Evolutionary conservation across 2,329 filamentous ascomycete genomes (phyloP).

Genomic region (Venturia effusa): DNA sequence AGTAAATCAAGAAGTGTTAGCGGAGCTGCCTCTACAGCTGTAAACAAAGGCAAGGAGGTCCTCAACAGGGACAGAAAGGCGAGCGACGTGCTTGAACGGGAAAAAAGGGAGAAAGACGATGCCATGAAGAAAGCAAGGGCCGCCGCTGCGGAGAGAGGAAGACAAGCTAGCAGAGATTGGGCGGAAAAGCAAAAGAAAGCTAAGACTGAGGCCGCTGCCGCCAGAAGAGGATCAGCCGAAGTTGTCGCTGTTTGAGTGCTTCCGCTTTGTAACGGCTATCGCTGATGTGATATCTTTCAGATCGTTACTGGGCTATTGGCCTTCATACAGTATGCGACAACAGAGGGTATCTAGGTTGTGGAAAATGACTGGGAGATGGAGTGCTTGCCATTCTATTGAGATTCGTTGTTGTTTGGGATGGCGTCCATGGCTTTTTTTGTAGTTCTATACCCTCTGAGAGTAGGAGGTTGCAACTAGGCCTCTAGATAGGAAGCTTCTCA

Average conservation of each 20-base stretch:
- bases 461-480: not conserved
- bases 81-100: slow-evolving; percentile 29
- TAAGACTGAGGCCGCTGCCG: not conserved
- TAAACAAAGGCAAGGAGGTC: slow-evolving; percentile 33
- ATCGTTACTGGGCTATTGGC: not conserved
- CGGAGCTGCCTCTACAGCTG: slow-evolving; percentile 13
- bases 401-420: too few relatives aligned
- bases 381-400: too few relatives aligned
- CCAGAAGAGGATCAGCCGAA: not conserved
- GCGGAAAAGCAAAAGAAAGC: slow-evolving; percentile 34
- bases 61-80: slow-evolving; percentile 34
- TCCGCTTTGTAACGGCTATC: not conserved
- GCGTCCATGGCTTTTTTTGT: not conserved
- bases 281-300: not conserved
- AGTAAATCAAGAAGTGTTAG: not conserved
- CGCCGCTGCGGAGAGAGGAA: slow-evolving; percentile 34
- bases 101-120: slow-evolving; percentile 36
- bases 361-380: too few relatives aligned
- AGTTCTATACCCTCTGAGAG: not conserved
- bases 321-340: not conserved
- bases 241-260: not conserved
- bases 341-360: too few relatives aligned
- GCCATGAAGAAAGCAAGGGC: slow-evolving; percentile 35
- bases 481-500: not conserved
- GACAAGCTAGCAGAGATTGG: slow-evolving; percentile 36